Base-by-base conservation (phyloP, 75 land plant genomes). In the Ceratopteris richardii region DNA sequence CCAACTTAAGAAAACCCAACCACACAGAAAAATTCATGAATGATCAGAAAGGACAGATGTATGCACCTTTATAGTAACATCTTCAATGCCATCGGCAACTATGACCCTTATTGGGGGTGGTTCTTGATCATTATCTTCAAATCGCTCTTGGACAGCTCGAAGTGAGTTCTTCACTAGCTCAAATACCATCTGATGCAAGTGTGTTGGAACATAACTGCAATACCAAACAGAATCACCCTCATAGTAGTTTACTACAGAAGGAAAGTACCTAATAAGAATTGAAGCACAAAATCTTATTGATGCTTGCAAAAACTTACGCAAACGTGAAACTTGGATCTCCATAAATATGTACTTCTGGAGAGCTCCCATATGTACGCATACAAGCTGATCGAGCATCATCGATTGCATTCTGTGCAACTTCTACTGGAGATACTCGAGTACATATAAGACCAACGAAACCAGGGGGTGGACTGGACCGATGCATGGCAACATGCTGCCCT, bases 11-110 rank as follows among this genome's bases (percentile, higher is more conserved):
- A n/a, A n/a, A n/a, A n/a, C n/a, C n/a, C n/a, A n/a, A n/a, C n/a
- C n/a, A n/a, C n/a, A n/a, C n/a, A n/a, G n/a, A n/a, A n/a, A n/a
- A n/a, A n/a, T n/a, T n/a, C n/a, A n/a, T n/a, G n/a, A n/a, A n/a
- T n/a, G n/a, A n/a, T 42, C 44, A 42, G n/a, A n/a, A n/a, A n/a
- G n/a, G n/a, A n/a, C n/a, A n/a, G n/a, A n/a, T n/a, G n/a, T n/a
- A n/a, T n/a, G n/a, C n/a, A 86, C 98, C 92, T 95, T 95, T 31
- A 95, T 87, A n/a, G 97, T 87, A 20, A 95, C 92, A 62, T 95
- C 99, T 69, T 95, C 99, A 29, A 82, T 43, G 36, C 99, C 99
- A 72, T 90, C 99, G 46, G 99, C 99, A 51, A 95, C 97, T 46
- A 95, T 79, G 29, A 90, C 81, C 60, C 92, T 71, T 60, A 94